phyloP scores from a whole-genome alignment of 208 protist genomes.

The Acanthamoeba royreba region DNA sequence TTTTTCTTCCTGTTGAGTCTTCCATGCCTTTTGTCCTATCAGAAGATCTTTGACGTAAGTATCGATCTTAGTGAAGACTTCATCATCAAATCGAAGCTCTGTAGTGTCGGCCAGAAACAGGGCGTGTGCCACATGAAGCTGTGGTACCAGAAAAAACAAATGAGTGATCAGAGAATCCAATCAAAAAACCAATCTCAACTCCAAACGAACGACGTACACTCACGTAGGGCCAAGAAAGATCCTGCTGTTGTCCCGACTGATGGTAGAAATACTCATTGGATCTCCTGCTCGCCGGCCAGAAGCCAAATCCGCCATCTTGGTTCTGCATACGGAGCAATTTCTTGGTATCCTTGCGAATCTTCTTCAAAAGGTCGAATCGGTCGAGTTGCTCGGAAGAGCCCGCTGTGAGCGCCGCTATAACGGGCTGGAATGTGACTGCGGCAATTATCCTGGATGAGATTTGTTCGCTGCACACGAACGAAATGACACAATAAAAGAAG shows the following conservation, averaged over 20 bases:
- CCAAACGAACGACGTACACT: not conserved
- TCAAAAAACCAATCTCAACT: not conserved
- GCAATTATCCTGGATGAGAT: not conserved
- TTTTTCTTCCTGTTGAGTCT: not conserved
- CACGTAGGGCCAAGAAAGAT: not conserved
- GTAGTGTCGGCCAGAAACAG: not conserved
- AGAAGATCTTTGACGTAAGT: not conserved
- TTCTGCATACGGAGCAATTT: not conserved
- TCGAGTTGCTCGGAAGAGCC: not conserved
- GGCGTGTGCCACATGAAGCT: not conserved
- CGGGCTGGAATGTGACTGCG: not conserved
- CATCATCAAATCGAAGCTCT: not conserved
- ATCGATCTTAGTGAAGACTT: not conserved
- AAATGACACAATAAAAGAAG: not conserved
- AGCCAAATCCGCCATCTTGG: conserved; percentile 21
- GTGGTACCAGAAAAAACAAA: no score
- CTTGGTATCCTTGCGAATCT: not conserved
- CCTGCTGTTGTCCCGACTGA: not conserved
- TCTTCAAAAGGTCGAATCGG: not conserved
- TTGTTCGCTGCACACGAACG: not conserved
- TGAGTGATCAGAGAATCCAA: no score
- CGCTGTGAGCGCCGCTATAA: not conserved
- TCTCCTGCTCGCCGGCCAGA: not conserved
- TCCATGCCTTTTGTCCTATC: not conserved
- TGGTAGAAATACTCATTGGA: not conserved